Base-by-base conservation (phyloP, 139 green algal species). In the Coccomyxa sp. region DNA sequence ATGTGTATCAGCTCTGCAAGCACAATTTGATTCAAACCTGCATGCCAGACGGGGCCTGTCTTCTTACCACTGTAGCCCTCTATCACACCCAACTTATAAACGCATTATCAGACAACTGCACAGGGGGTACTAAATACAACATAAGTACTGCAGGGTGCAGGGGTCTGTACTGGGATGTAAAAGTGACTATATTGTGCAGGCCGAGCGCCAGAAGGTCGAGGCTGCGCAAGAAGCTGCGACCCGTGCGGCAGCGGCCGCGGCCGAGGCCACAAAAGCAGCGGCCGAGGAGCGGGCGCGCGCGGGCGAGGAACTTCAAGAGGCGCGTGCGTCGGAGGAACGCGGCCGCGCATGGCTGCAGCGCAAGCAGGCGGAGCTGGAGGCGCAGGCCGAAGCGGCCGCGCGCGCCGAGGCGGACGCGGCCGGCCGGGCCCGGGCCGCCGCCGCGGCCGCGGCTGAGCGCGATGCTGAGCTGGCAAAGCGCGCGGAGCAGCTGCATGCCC, bases 351-450 rank as follows among this genome's bases (percentile, higher is more conserved):
- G 77, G 25, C 57, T 84, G 71, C 76, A 80, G 68, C 59, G 77
- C 60, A 67, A 84, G 81, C 68, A 80, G 51, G 82, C 75, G 16
- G 82, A 85, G 58, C 28, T 85, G 12, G 82, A 76, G n/a, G n/a
- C 28, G 45, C 76, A 85, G 82, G 57, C 77, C 30, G 82, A 81
- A 45, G 82, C 77, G 28, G 82, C 77, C 28, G 63, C 58, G 28
- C 59, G 76, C 23, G 67, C 58, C 25, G 82, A 85, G 59, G 82
- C 74, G 17, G 75, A 76, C 57, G 82, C 75, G 25, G 60, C 75
- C 74, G 45, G 45, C 18, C 51, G 77, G 81, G 81, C 81, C 68
- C 77, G 77, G 81, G 60, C 77, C 51, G 68, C 81, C 12, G 67
- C 58, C 25, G 60, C 77, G 25, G 60, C 30, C 11, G 59, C 51